These are phyloP conservation scores for Mycosphaerelloides madeirae DNA, from an alignment of 2,329 filamentous ascomycete species.

Conservation along the genomic window DNA sequence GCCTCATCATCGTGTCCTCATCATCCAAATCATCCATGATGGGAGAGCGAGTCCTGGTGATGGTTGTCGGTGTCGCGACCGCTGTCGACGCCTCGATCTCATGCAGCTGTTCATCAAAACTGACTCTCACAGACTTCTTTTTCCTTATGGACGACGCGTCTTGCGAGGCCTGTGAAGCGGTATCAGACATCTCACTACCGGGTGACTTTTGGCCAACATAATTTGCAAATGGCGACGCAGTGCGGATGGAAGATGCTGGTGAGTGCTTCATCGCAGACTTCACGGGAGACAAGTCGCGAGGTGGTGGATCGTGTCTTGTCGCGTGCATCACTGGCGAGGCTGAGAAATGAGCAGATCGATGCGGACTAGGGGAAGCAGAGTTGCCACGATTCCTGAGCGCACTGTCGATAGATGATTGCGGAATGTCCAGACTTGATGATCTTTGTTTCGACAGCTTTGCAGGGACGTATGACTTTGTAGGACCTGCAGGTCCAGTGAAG, in stretches of 20 bases:
- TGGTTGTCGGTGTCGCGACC: constrained; percentile 42
- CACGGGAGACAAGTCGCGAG: constrained; percentile 67
- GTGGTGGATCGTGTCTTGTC: constrained; percentile 63
- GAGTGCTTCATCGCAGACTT: constrained; percentile 69
- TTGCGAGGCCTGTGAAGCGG: constrained; percentile 41
- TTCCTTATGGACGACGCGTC: constrained; percentile 39
- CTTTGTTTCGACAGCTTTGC: constrained; percentile 17
- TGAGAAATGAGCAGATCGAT: constrained; percentile 63
- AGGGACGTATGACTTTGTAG: constrained; percentile 22
- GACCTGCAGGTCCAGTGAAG: constrained; percentile 20
- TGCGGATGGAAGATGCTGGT: constrained; percentile 48
- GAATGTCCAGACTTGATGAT: constrained; percentile 32
- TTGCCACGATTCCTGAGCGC: constrained; percentile 18
- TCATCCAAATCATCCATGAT: constrained; percentile 50
- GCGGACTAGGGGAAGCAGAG: constrained; percentile 54
- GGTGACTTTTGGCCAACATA: constrained; percentile 44
- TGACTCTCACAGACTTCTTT: constrained; percentile 68
- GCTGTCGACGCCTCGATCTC: constrained; percentile 37
- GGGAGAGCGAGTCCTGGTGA: constrained; percentile 21
- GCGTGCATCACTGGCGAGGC: constrained; percentile 51
- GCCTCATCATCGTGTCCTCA: constrained; percentile 63
- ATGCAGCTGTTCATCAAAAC: constrained; percentile 61
- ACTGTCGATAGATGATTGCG: constrained; percentile 18
- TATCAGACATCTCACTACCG: constrained; percentile 54
- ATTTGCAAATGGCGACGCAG: constrained; percentile 44